phyloP scores from a whole-genome alignment of 1,284 basidiomycete species.

The Austroboletus rostrupii region DNA sequence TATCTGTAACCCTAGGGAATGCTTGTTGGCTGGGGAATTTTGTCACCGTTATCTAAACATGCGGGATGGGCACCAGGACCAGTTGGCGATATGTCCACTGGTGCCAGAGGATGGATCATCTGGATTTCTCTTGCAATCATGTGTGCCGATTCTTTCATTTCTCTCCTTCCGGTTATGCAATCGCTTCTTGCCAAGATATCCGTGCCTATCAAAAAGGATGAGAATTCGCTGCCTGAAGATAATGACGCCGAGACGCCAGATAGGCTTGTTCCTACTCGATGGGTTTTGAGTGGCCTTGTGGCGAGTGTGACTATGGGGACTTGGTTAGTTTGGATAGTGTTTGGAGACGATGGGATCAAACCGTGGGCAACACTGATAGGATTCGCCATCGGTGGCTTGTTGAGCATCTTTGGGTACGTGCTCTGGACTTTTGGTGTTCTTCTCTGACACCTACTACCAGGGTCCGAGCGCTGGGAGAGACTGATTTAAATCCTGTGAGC shows the following conservation, averaged over 20 bases:
- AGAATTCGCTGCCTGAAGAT: slow-evolving; percentile 34
- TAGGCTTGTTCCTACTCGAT: slow-evolving; percentile 74
- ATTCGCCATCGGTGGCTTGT: slow-evolving; percentile 76
- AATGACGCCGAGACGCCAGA: slow-evolving; percentile 77
- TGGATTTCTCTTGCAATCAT: slow-evolving; percentile 95
- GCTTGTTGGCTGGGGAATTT: slow-evolving; percentile 91
- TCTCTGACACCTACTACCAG: slow-evolving; percentile 36
- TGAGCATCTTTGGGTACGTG: slow-evolving; percentile 83
- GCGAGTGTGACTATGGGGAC: slow-evolving; percentile 70
- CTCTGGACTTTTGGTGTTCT: slow-evolving; percentile 2
- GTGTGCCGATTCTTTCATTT: slow-evolving; percentile 86
- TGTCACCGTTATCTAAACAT: slow-evolving; percentile 82
- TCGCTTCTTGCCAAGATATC: slow-evolving; percentile 49
- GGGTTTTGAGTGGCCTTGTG: slow-evolving; percentile 72
- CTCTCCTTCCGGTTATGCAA: slow-evolving; percentile 68
- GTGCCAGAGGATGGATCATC: slow-evolving; percentile 89
- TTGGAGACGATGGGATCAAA: slow-evolving; percentile 86
- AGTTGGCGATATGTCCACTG: slow-evolving; percentile 78
- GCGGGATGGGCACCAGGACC: slow-evolving; percentile 89
- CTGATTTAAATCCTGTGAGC: slow-evolving; percentile 90
- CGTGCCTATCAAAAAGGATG: slow-evolving; percentile 18
- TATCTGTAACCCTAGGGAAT: slow-evolving; percentile 61
- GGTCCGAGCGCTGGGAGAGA: slow-evolving; percentile 89
- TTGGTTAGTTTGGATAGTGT: slow-evolving; percentile 80
- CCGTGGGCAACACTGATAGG: slow-evolving; percentile 91